Conservation (phyloP, 345 rosid species). For the Bretschneidera sinensis region DNA sequence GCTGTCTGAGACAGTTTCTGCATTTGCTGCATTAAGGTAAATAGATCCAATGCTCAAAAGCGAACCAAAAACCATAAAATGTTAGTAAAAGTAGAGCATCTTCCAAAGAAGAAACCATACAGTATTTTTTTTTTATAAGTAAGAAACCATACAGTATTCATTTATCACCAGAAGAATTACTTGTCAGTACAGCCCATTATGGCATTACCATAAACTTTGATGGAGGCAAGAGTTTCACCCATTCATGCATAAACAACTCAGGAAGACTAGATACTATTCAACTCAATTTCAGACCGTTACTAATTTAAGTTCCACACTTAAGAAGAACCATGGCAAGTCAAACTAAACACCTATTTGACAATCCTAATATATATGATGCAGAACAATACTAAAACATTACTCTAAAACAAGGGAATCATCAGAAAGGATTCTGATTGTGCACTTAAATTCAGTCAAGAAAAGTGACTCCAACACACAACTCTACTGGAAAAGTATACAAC, state of each 20-base stretch:
- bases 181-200: background rate
- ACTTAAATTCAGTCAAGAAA: background rate
- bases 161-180: background rate
- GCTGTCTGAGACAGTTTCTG: constrained; percentile 34
- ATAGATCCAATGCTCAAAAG: constrained; percentile 8
- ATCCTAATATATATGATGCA: too few species aligned
- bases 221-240: background rate
- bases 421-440: background rate
- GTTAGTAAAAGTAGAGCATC: background rate
- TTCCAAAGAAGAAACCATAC: background rate
- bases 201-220: too few species aligned
- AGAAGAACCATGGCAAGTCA: background rate
- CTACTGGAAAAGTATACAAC: background rate
- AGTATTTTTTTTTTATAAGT: too few species aligned
- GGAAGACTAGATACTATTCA: too few species aligned
- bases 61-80: background rate
- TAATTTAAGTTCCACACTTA: too few species aligned
- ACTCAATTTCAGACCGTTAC: too few species aligned
- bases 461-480: background rate
- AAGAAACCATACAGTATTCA: background rate
- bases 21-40: constrained; percentile 10
- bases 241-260: too few species aligned
- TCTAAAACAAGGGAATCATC: background rate
- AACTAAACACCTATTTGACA: background rate
- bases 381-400: too few species aligned